Base-by-base conservation (phyloP, 257 asterid genomes). In the Eustoma russellianum region DNA sequence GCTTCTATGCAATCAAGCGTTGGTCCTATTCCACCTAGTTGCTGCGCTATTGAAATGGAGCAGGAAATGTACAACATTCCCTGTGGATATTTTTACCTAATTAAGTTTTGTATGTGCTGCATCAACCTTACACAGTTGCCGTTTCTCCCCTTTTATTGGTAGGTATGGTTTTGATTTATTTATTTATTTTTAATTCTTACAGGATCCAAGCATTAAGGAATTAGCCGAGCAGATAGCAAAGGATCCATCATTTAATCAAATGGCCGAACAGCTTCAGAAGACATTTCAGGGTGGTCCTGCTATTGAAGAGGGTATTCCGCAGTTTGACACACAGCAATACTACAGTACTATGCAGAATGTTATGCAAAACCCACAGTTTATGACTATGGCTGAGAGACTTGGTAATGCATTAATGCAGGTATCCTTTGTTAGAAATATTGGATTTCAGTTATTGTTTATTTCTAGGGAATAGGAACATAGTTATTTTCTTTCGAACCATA, bases 241-340 rank as follows among this genome's bases (percentile, higher is more conserved):
- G 64, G 95, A 89, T 58, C 97, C 97, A 60, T 57, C 97, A 33
- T 88, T 92, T 57, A 85, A 70, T 63, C 94, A 92, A 76, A 88
- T 92, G 99, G 99, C 99, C 5, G 91, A 88, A 75, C 97, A 88
- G 74, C 95, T 92, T 52, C 97, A 88, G 78, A 79, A 85, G 75
- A 81, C 94, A 56, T 76, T 92, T 67, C 99, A 92, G 70, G 95
- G 87, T 59, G 74, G 79, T n/a, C 43, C 43, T 38, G 54, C 89
- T 19, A 80, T 61, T 63, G 88, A 78, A 47, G 91, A 79, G 34
- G 80, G 77, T 44, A 62, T 81, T 46, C 99, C 99, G 60, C 85
- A 79, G 69, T 83, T 92, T 63, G 97, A 92, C 56, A 71, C 94
- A 13, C 94, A 83, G 47, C 91, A 85, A 66, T 92, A 92, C 68